Percentiles rank a stretch among this genome's conserved stretches.
These are phyloP conservation scores for Lepidium campestre DNA, from an alignment of 441 rosid genomes.

Conservation along the genomic window DNA sequence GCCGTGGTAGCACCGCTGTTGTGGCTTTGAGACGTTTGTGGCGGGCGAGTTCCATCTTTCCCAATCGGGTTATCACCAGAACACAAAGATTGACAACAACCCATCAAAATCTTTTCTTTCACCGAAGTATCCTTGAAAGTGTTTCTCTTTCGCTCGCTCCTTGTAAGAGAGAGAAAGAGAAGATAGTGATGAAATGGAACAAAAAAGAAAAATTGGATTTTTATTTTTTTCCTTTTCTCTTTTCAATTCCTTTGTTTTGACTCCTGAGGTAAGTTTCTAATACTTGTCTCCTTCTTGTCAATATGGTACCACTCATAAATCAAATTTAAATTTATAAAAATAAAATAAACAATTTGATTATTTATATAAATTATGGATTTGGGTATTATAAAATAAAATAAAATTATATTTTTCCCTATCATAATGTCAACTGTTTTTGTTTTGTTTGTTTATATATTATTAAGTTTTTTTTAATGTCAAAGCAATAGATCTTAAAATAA, in stretches of 20 bases:
- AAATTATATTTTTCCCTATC: neutral
- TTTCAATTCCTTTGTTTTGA: slow-evolving; percentile 10
- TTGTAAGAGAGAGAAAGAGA: slow-evolving; percentile 15
- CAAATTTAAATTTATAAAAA: neutral
- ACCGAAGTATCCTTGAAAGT: slow-evolving; percentile 23
- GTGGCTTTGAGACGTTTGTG: neutral
- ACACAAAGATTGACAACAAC: slow-evolving; percentile 32
- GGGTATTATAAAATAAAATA: neutral
- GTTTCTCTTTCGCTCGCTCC: slow-evolving; percentile 22
- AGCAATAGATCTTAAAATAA: too few species aligned
- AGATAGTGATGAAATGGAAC: slow-evolving; percentile 6
- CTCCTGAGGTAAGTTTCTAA: slow-evolving; percentile 24
- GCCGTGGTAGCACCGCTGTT: slow-evolving; percentile 8
- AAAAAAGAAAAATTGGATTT: slow-evolving; percentile 7
- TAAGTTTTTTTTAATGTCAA: too few species aligned
- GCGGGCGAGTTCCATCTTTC: slow-evolving; percentile 19
- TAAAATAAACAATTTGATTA: neutral
- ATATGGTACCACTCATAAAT: neutral
- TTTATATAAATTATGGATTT: neutral
- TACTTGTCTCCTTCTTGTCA: slow-evolving; percentile 26
- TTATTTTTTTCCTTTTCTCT: neutral
- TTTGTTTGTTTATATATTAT: too few species aligned
- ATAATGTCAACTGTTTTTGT: too few species aligned
- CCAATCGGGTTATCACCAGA: slow-evolving; percentile 12
- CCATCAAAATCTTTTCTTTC: slow-evolving; percentile 13